Evolutionary conservation across 169 alveolate species (phyloP).

Genomic region (Babesia sp.): DNA sequence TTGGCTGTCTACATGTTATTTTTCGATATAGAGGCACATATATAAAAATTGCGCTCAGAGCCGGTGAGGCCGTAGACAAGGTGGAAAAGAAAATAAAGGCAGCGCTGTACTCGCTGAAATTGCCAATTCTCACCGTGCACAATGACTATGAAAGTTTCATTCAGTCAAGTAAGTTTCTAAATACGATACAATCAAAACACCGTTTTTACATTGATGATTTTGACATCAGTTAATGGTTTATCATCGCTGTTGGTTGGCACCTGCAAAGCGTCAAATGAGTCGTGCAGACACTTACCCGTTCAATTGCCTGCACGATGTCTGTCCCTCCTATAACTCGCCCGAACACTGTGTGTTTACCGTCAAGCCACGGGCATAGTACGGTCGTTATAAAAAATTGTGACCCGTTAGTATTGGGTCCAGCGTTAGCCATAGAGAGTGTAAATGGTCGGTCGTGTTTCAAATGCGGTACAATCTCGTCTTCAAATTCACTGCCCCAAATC

Average conservation of each 20-base stretch:
- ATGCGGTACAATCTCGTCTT: constrained; percentile 92
- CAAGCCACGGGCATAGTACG: constrained; percentile 95
- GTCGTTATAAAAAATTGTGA: constrained; percentile 97
- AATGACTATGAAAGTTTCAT: too few relatives aligned
- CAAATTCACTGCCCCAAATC: constrained; percentile 93
- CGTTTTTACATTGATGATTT: constrained; percentile 70
- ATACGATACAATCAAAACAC: constrained; percentile 7
- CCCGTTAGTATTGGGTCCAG: constrained; percentile 97
- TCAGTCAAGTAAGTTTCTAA: too few relatives aligned
- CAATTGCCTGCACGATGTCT: constrained; percentile 91
- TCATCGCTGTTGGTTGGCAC: constrained; percentile 76
- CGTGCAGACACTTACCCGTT: constrained; percentile 69
- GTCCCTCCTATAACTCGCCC: constrained; percentile 95
- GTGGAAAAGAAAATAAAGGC: too few relatives aligned
- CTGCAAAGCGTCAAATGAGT: neutral
- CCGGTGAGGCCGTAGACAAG: too few relatives aligned
- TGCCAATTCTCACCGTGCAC: too few relatives aligned
- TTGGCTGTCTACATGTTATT: too few relatives aligned
- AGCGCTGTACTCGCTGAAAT: too few relatives aligned
- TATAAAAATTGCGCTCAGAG: too few relatives aligned
- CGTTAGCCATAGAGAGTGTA: constrained; percentile 98
- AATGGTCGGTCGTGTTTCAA: constrained; percentile 93
- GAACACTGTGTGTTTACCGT: constrained; percentile 97
- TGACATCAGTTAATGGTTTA: constrained; percentile 73
- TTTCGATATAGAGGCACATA: too few relatives aligned